Conservation (phyloP, 2,329 filamentous ascomycete genomes). For the Exophiala aquamarina region DNA sequence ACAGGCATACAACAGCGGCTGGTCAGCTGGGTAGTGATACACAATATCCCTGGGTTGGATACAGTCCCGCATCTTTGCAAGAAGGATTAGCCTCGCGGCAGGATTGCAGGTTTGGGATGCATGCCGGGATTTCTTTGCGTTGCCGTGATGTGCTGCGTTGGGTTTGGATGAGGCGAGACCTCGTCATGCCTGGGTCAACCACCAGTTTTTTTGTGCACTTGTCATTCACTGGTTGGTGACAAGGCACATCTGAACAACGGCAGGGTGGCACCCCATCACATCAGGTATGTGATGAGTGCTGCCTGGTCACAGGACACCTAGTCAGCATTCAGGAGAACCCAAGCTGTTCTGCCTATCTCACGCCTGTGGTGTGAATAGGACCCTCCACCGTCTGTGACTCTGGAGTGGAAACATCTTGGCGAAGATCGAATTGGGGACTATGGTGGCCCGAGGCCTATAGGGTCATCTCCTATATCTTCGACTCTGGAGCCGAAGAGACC, state of each 20-base stretch:
- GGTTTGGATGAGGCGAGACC: slow-evolving; percentile 23
- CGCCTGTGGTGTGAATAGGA: slow-evolving; percentile 34
- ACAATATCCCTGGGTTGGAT: slow-evolving; percentile 36
- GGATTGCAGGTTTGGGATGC: slow-evolving; percentile 42
- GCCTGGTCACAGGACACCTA: slow-evolving; percentile 24
- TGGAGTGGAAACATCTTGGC: neutral
- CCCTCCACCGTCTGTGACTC: slow-evolving; percentile 37
- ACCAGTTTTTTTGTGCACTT: slow-evolving; percentile 8
- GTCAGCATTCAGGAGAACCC: slow-evolving; percentile 6
- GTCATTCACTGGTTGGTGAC: slow-evolving; percentile 38
- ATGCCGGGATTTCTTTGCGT: slow-evolving; percentile 33
- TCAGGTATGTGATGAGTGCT: slow-evolving; percentile 38
- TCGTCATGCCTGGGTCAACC: slow-evolving; percentile 4
- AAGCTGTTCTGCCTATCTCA: slow-evolving; percentile 16
- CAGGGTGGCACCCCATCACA: slow-evolving; percentile 29
- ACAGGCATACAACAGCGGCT: slow-evolving; percentile 35
- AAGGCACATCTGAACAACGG: slow-evolving; percentile 25
- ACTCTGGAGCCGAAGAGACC: slow-evolving; percentile 46
- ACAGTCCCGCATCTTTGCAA: slow-evolving; percentile 46
- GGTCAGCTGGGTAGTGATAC: slow-evolving; percentile 45
- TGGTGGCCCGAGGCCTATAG: slow-evolving; percentile 39
- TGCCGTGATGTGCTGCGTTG: slow-evolving; percentile 28
- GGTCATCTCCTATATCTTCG: slow-evolving; percentile 56
- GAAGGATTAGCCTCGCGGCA: slow-evolving; percentile 51
- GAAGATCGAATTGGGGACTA: neutral